Conservation (phyloP, 2,329 filamentous ascomycete species). For the Penicillium sp. region DNA sequence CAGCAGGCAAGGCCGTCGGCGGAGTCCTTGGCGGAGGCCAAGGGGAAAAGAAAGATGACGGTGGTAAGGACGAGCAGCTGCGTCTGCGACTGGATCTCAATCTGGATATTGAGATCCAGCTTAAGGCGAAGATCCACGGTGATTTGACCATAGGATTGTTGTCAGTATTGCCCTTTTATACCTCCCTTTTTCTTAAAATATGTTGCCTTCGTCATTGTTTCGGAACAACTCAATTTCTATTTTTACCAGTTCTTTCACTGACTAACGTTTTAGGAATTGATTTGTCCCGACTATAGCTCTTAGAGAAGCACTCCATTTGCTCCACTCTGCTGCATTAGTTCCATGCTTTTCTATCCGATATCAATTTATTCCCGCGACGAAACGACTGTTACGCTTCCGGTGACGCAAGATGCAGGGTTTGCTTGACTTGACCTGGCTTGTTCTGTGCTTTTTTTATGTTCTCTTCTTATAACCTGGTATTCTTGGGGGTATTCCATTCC, state of each 20-base stretch:
- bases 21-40: slow-evolving; percentile 35
- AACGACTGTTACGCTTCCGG: slow-evolving; percentile 13
- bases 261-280: slow-evolving; percentile 22
- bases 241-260: slow-evolving; percentile 5
- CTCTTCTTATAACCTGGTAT: slow-evolving; percentile 2
- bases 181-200: background rate
- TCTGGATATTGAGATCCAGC: slow-evolving; percentile 78
- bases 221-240: background rate
- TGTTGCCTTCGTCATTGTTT: background rate
- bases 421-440: slow-evolving; percentile 12
- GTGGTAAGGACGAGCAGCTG: slow-evolving; percentile 63
- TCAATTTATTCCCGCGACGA: slow-evolving; percentile 7
- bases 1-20: slow-evolving; percentile 46
- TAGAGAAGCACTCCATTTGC: slow-evolving; percentile 10
- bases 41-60: slow-evolving; percentile 43
- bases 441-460: slow-evolving; percentile 2
- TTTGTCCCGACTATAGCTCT: slow-evolving; percentile 13
- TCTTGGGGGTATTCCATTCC: slow-evolving; percentile 8
- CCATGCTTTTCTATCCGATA: background rate
- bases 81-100: slow-evolving; percentile 74
- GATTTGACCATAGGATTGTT: slow-evolving; percentile 77
- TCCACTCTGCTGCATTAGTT: background rate
- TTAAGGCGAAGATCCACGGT: slow-evolving; percentile 83
- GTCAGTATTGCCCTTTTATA: slow-evolving; percentile 53
- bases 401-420: slow-evolving; percentile 19